Evolutionary conservation across 2,329 filamentous ascomycete genomes (phyloP).

Genomic region (Alternaria triticimaculans): DNA sequence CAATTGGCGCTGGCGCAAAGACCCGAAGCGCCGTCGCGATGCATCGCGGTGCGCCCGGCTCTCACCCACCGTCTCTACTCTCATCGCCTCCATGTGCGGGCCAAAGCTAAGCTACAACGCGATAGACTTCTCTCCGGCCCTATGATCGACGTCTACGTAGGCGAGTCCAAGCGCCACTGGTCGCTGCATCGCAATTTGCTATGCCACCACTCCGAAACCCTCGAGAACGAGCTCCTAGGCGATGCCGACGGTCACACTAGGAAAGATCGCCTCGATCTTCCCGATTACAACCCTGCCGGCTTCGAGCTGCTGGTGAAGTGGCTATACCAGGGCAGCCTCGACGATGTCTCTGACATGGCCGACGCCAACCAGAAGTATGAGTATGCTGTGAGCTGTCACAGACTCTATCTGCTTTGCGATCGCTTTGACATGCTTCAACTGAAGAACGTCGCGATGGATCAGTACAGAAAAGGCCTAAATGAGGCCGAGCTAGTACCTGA

Average conservation of each 20-base stretch:
- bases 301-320: slow-evolving; percentile 64
- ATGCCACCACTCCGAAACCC: slow-evolving; percentile 59
- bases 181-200: slow-evolving; percentile 61
- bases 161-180: slow-evolving; percentile 56
- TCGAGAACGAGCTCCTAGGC: slow-evolving; percentile 49
- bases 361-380: slow-evolving; percentile 60
- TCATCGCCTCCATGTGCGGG: slow-evolving; percentile 47
- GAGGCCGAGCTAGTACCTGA: slow-evolving; percentile 61
- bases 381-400: slow-evolving; percentile 61
- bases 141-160: slow-evolving; percentile 60
- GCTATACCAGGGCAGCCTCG: slow-evolving; percentile 62
- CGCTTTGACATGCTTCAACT: slow-evolving; percentile 58
- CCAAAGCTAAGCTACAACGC: slow-evolving; percentile 55
- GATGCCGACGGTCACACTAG: slow-evolving; percentile 42
- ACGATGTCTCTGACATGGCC: slow-evolving; percentile 55
- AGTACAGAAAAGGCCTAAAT: slow-evolving; percentile 59
- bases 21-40: slow-evolving; percentile 17
- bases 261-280: slow-evolving; percentile 54
- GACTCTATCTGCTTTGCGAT: slow-evolving; percentile 60
- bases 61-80: slow-evolving; percentile 48
- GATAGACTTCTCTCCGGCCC: slow-evolving; percentile 61
- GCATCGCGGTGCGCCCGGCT: slow-evolving; percentile 39
- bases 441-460: slow-evolving; percentile 62
- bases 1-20: slow-evolving; percentile 20
- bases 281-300: slow-evolving; percentile 58